A percentile compares a stretch with the other conserved stretches of the same genome.
Evolutionary conservation across 148 eudicot species (phyloP).

Genomic region (Heliamphora exappendiculata): DNA sequence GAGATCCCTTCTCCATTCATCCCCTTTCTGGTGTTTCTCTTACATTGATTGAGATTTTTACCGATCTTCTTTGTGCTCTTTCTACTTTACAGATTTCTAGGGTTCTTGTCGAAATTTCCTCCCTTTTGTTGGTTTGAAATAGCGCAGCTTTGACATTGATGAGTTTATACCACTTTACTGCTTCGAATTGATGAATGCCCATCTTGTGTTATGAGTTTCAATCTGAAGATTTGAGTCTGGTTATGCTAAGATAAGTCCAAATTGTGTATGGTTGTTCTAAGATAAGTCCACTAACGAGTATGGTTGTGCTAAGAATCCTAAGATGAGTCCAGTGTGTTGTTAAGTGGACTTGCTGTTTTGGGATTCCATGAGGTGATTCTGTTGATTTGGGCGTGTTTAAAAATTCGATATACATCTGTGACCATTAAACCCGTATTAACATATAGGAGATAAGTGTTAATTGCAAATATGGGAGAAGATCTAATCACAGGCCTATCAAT

Average conservation of each 20-base stretch:
- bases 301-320: neutral
- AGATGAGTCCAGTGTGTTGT: neutral
- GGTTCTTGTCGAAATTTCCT: constrained; percentile 1
- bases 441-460: neutral
- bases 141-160: neutral
- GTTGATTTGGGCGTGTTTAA: neutral
- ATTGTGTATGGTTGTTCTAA: neutral
- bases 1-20: neutral
- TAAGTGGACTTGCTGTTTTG: neutral
- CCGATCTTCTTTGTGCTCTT: neutral
- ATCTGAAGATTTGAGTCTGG: constrained; percentile 1
- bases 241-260: neutral
- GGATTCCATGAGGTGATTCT: constrained; percentile 1
- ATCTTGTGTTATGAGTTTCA: neutral
- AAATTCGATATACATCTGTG: neutral
- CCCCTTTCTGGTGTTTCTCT: neutral
- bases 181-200: neutral
- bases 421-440: neutral
- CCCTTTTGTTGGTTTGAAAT: neutral
- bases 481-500: constrained; percentile 49
- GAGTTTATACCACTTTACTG: neutral
- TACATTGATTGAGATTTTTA: neutral
- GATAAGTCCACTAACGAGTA: neutral
- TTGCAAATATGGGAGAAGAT: constrained; percentile 45
- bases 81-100: constrained; percentile 6